Base-by-base conservation (phyloP, 2,329 filamentous ascomycete genomes). In the Colletotrichum chrysophilum region DNA sequence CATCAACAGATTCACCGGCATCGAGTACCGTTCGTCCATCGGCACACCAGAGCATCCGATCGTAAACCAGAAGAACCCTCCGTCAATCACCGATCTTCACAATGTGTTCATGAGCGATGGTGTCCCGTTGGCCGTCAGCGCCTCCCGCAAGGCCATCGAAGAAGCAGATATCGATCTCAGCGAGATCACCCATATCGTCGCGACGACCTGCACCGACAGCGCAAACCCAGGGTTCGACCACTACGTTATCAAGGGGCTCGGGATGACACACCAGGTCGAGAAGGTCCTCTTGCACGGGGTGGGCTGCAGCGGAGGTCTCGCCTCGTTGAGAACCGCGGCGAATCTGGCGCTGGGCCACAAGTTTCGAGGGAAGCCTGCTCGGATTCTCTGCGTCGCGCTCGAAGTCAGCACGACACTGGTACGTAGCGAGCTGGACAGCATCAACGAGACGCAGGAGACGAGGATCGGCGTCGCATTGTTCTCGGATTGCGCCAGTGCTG, bases 191-290 rank as follows among this genome's bases (percentile, higher is more conserved):
- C 93, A 94, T 79, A 87, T 93, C 55, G 91, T 94, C 10, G 90
- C 91, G 28, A 93, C 92, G 1, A 94, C 92, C 7, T 94, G 93
- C 81, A 94, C 92, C 10, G 91, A 94, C 80, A 93, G 91, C 77
- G 91, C 92, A 18, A 94, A 94, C 80, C 92, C 92, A 0, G 92
- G 92, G 2, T 94, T 91, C 80, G 93, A 94, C 78, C 91, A 93
- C 81, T 93, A 87, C 77, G 90, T 94, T 28, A 89, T 89, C 68
- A 91, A 90, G 79, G 85, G 86, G 6, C 83, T 94, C 4, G 91
- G 91, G 0, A 85, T 94, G 34, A 85, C 86, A n/a, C 85, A 88
- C 38, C 85, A 84, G n/a, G 88, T 92, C 4, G 91, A 94, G 79
- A 93, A 92, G 79, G 90, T 93, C 7, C 85, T 94, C 5, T 85